These are phyloP conservation scores for Tulasnella sp. DNA, from an alignment of 768 basidiomycete genomes.

Conservation along the genomic window DNA sequence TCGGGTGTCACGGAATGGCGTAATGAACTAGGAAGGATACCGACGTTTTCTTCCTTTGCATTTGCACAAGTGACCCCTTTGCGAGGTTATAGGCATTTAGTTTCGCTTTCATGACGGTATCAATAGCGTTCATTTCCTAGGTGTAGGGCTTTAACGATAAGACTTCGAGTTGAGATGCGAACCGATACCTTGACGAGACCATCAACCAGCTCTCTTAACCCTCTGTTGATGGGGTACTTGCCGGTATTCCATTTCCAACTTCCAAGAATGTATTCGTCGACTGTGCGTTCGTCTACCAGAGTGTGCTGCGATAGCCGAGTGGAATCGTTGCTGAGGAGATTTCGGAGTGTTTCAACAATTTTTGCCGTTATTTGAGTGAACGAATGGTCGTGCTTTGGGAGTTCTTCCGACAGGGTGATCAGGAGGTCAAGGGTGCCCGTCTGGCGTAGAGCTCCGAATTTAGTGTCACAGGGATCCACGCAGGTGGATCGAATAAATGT, in stretches of 20 bases:
- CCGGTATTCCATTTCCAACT: slow-evolving; percentile 93
- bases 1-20: not conserved
- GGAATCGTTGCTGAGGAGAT: slow-evolving; percentile 83
- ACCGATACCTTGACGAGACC: slow-evolving; percentile 69
- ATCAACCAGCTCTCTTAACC: slow-evolving; percentile 81
- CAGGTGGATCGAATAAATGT: too few species aligned
- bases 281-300: slow-evolving; percentile 69
- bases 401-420: slow-evolving; percentile 81
- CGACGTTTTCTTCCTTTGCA: slow-evolving; percentile 93
- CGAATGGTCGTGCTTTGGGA: slow-evolving; percentile 85
- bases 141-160: slow-evolving; percentile 25
- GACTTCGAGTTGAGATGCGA: not conserved
- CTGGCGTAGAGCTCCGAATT: slow-evolving; percentile 40
- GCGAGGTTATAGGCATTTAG: slow-evolving; percentile 87
- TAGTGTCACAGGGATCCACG: not conserved
- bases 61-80: slow-evolving; percentile 84
- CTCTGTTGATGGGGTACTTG: slow-evolving; percentile 78
- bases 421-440: slow-evolving; percentile 91
- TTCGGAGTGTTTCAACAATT: slow-evolving; percentile 88
- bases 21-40: slow-evolving; percentile 31
- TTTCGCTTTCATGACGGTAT: slow-evolving; percentile 90
- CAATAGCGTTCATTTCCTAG: slow-evolving; percentile 91
- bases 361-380: slow-evolving; percentile 88
- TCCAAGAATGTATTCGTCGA: slow-evolving; percentile 72
- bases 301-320: slow-evolving; percentile 69